Evolutionary conservation across 805 yeast genomes (phyloP).

Genomic region (Candida railenensis): DNA sequence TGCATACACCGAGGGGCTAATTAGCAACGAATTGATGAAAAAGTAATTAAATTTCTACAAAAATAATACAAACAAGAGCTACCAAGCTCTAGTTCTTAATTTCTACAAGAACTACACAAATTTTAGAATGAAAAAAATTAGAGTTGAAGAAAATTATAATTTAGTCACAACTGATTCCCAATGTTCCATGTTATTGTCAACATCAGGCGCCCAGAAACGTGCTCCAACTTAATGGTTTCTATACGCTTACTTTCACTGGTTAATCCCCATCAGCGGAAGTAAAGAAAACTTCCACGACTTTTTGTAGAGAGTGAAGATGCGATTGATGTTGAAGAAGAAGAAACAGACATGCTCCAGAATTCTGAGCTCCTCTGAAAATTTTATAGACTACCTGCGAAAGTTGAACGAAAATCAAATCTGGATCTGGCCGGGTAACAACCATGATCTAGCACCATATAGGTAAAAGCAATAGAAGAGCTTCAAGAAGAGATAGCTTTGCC

Average conservation of each 20-base stretch:
- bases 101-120: neutral
- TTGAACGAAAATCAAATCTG: neutral
- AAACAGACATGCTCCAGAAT: neutral
- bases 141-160: no score
- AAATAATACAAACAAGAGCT: no score
- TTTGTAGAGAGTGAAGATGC: slow-evolving; percentile 33
- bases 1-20: no score
- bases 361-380: neutral
- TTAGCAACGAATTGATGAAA: no score
- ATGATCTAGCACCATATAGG: neutral
- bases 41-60: no score
- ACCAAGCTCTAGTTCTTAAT: no score
- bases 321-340: slow-evolving; percentile 34
- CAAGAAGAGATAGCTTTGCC: no score
- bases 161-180: slow-evolving; percentile 49
- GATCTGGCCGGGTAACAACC: slow-evolving; percentile 11
- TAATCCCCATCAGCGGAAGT: slow-evolving; percentile 20
- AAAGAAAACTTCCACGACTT: slow-evolving; percentile 12
- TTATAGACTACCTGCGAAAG: neutral
- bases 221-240: slow-evolving; percentile 36
- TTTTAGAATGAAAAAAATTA: no score
- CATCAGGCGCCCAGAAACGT: slow-evolving; percentile 49
- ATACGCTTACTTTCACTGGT: slow-evolving; percentile 37
- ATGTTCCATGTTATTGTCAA: slow-evolving; percentile 38
- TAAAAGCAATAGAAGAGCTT: no score